A percentile compares a stretch with the other conserved stretches of the same genome.
phyloP scores from a whole-genome alignment of 2,329 filamentous ascomycete species.

The Metarhizium album region DNA sequence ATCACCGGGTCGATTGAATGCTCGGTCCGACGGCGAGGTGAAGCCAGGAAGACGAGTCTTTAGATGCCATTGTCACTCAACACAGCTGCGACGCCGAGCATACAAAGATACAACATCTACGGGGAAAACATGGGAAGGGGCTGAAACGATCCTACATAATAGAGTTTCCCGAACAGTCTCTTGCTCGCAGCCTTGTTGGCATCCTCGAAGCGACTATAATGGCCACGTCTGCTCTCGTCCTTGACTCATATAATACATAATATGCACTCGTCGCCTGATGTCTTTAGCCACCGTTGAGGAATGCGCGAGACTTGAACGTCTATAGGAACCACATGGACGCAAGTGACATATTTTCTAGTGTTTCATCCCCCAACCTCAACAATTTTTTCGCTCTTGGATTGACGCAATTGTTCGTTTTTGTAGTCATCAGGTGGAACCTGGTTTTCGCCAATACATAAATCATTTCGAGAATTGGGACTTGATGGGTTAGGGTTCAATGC shows the following conservation, averaged over 20 bases:
- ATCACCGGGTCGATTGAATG: slow-evolving; percentile 36
- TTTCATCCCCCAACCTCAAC: background rate
- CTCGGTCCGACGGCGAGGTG: slow-evolving; percentile 33
- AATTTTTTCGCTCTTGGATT: background rate
- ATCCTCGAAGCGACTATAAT: background rate
- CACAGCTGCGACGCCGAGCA: background rate
- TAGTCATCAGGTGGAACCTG: too few species aligned
- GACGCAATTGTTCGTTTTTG: background rate
- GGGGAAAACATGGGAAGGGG: background rate
- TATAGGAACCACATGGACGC: background rate
- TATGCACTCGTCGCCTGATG: background rate
- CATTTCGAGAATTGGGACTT: background rate
- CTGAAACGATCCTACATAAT: background rate
- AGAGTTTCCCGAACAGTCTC: background rate
- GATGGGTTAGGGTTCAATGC: background rate
- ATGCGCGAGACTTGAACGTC: background rate
- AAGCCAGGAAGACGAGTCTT: slow-evolving; percentile 30
- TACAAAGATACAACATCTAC: background rate
- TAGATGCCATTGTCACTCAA: background rate
- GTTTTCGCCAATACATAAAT: background rate
- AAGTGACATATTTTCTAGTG: background rate
- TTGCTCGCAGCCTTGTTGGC: background rate
- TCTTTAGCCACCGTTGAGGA: background rate
- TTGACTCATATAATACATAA: background rate
- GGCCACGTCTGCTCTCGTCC: background rate